Base-by-base conservation (phyloP, 139 green algal genomes). In the Nannochloris sp. region DNA sequence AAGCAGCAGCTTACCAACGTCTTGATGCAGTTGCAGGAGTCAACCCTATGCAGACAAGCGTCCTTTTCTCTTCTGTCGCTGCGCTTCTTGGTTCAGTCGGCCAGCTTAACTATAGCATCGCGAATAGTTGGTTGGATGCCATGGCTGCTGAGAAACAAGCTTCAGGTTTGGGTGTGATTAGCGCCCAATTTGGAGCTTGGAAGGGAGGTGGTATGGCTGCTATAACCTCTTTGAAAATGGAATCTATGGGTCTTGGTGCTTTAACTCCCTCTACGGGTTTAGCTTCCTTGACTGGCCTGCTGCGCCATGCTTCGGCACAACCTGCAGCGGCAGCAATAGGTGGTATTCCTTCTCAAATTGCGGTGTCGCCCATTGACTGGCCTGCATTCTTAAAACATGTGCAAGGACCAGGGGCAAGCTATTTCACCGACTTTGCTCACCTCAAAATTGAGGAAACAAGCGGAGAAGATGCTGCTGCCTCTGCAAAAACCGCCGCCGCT, bases 141-240 rank as follows among this genome's bases (percentile, higher is more conserved):
- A 23, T 33, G 12, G 75, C 82, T 3, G 30, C 9, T 5, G 4
- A 7, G 2, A 19, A 53, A 1, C 39, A 48, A 23, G 14, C 23
- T 6, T 3, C 13, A 12, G 85, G 85, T 6, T 6, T 81, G 38
- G n/a, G 57, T 29, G 46, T 51, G 4, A 46, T 61, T 27, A 84
- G 67, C 51, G 66, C 87, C 15, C 81, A 92, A 68, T 93, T 74
- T 65, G 85, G 87, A 25, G 80, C 86, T 4, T 93, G 87, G 87
- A 61, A 36, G 25, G 68, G 65, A 9, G 65, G 63, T 36, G 83
- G 75, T 35, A 85, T 85, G 78, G 78, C 78, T 14, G 53, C n/a
- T 0, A 14, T 27, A 12, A 74, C 29, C 15, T 38, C 60, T 19
- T 39, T 25, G 31, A 78, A 75, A 39, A 70, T 77, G 62, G 34